Evolutionary conservation across 805 yeast species (phyloP), one percentile per base, ranked within the genome.

Genomic region (Teunomyces stri): DNA sequence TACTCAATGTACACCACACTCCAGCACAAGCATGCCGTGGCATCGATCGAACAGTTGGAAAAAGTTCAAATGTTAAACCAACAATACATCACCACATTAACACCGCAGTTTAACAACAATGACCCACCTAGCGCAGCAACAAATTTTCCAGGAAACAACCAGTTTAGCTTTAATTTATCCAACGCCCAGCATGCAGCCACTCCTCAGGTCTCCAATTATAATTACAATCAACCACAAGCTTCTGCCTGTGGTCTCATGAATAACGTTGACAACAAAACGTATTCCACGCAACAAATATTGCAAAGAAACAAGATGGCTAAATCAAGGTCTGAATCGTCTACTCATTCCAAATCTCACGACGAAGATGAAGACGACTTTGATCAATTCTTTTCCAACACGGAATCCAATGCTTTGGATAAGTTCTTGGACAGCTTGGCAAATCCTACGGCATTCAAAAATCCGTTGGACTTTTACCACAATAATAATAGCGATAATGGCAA

Each of bases 361-460:
- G 47, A 46, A 10, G 43, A 40, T 5, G 50, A 42, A 21, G 67
- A 66, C 35, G 69, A 66, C 4, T 61, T 65, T 52, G 72, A 67
- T 48, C 63, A 65, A 45, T 69, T 68, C 47, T 68, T 68, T 46
- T 60, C 68, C 36, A 61, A 65, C 50, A 66, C 69, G 15, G 74
- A 68, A 50, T 60, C 69, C 10, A 61, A 65, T 55, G 70, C 71
- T 16, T 63, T 72, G 56, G 75, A 70, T 49, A 62, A 56, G 54
- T 72, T 72, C 47, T 60, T 72, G 56, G 76, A 72, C 49, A 66
- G 66, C 49, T 62, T 72, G 53, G 72, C 66, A 40, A 60, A 62
- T 53, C 57, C 66, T 41, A 36, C 56, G 27, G 49, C 34, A n/a
- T 60, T 68, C 45, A 69, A 69, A 51, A 30, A 31, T 36, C 51